Conservation (phyloP, 345 rosid genomes). For the rapeseed (Brassica napus) region Da-Ae NC_063442.1:828501-829000, state of each 20-base stretch:
- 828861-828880: slow-evolving; percentile 25
- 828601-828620: slow-evolving; percentile 17
- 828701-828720: slow-evolving; percentile 35
- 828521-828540: slow-evolving; percentile 30
- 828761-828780: slow-evolving; percentile 26
- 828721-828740: slow-evolving; percentile 39
- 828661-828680: neutral
- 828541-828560: slow-evolving; percentile 39
- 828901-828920: slow-evolving; percentile 18
- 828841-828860: neutral
- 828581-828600: slow-evolving; percentile 25
- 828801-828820: slow-evolving; percentile 2
- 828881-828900: slow-evolving; percentile 31
- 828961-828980: slow-evolving; percentile 39
- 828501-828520: slow-evolving; percentile 42
- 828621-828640: no score
- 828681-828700: neutral
- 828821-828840: neutral
- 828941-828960: slow-evolving; percentile 11
- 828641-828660: slow-evolving; percentile 18
- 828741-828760: slow-evolving; percentile 33
- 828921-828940: slow-evolving; percentile 31
- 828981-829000: neutral
- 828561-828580: slow-evolving; percentile 41
- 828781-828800: slow-evolving; percentile 30